Base-by-base conservation (phyloP, 1,284 basidiomycete genomes). In the Moniliella sp. region DNA sequence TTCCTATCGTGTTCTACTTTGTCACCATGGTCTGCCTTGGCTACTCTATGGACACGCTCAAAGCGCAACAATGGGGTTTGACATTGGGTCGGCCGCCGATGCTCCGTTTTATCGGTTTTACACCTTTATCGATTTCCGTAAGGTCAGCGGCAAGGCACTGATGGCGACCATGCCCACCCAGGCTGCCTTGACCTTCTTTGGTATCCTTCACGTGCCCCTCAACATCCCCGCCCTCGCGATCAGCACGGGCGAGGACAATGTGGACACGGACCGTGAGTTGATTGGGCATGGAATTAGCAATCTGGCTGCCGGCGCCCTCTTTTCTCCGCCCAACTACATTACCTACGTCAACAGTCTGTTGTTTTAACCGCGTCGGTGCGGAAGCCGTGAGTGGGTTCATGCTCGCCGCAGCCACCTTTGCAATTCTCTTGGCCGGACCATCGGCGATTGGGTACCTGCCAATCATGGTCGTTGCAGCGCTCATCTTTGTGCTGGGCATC, bases 401-500 rank as follows among this genome's bases (percentile, higher is more conserved):
- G 64, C 73, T 97, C 4, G 83, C 80, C 0, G 60, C 70, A 2
- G 76, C 73, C 2, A 91, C 79, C 0, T 64, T 68, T 1, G 63
- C 73, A 1, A 64, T 97, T 35, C 67, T 94, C 44, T 62, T 83
- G 23, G 66, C 82, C 13, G 88, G 88, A 1, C 79, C 81, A 0
- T 73, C 70, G 4, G 38, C 42, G 5, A 59, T 59, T 35, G 39
- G 29, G 18, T 36, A 36, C 33, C 36, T 58, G 11, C 56, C 64
- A 1, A 51, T 65, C 19, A 57, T 59, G 45, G 61, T 64, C 12
- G 64, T 65, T 11, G 78, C 78, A 0, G 77, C 86, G 1, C 68
- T 97, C 37, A 94, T 97, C 50, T 88, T 84, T 46, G 82, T 93
- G 7, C 70, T 97, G 15, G 88, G 88, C 0, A 73, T 94, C 39